Evolutionary conservation across 2,329 filamentous ascomycete genomes (phyloP).

Genomic region (Apiospora pterosperma): DNA sequence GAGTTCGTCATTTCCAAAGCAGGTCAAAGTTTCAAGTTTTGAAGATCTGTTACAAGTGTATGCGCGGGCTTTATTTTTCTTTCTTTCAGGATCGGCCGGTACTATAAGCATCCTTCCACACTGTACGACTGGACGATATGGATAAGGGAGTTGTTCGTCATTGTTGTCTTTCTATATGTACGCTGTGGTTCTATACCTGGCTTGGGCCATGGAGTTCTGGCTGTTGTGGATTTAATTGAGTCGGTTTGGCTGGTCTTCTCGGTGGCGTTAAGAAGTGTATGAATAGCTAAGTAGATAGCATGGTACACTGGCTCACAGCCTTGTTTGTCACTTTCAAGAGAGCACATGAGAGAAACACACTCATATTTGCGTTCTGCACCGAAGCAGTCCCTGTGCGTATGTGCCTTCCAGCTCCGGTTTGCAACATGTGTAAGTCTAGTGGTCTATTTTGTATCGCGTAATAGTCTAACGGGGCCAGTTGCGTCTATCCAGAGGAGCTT

Average conservation of each 20-base stretch:
- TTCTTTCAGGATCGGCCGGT: neutral
- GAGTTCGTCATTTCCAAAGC: constrained; percentile 70
- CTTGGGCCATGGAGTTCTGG: neutral
- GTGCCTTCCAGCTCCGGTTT: neutral
- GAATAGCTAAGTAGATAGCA: neutral
- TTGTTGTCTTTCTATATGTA: neutral
- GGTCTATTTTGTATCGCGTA: neutral
- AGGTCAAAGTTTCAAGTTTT: constrained; percentile 59
- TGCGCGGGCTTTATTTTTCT: neutral
- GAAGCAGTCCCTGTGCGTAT: neutral
- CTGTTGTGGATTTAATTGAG: neutral
- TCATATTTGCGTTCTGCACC: neutral
- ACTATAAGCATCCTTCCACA: neutral
- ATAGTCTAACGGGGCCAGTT: neutral
- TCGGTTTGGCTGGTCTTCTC: neutral
- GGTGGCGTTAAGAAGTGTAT: neutral
- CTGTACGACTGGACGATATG: neutral
- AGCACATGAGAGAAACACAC: neutral
- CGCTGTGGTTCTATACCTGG: neutral
- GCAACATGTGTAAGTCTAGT: neutral
- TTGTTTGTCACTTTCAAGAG: neutral
- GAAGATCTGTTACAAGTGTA: constrained; percentile 13
- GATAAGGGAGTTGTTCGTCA: neutral
- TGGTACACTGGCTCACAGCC: neutral
- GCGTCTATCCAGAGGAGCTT: neutral